Evolutionary conservation across 2,329 filamentous ascomycete genomes (phyloP), one percentile per base, ranked within the genome.

Genomic region (Pseudocercospora vitis): DNA sequence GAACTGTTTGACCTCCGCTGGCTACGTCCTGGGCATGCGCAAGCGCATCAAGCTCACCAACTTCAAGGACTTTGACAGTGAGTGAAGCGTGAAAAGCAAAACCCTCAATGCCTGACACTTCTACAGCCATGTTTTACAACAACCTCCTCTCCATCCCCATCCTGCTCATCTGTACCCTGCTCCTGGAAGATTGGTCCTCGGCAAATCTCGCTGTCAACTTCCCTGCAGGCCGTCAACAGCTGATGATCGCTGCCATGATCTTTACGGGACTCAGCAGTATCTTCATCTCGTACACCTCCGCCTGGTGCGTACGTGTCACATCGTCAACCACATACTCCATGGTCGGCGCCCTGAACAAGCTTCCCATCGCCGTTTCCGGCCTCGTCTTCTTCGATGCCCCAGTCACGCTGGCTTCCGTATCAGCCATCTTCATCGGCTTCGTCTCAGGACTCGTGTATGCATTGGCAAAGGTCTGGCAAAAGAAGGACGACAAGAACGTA

Each of bases 21-120:
- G 89, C 18, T 97, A 95, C 67, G 80, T 97, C 42, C 76, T 99
- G 60, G 83, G 88, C 63, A 97, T 96, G 92, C 87, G 94, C 71
- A 97, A 97, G 81, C 87, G 95, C 62, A 97, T 99, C 73, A 97
- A 97, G 86, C 84, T 95, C 76, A 96, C 95, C 79, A 96, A 96
- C 80, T 97, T 99, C 78, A 96, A 96, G 81, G 94, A 97, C 73
- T 97, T 95, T 79, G 94, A 99, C 73, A 96, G 92, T 96, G 81
- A 76, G 92, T 85, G 24, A 35, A 35, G 24, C 19, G 21, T 3
- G 21, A 42, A 12, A 24, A 24, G 21, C 7, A 8, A 37, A 9
- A 37, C 37, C 3, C n/a, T 21, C 6, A 4, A 14, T 2, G 37
- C 23, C 49, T 57, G 49, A 24, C 50, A 31, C 35, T 19, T 26